Evolutionary conservation across 1,284 basidiomycete species (phyloP).

Genomic region (Cryptococcus floricola): DNA sequence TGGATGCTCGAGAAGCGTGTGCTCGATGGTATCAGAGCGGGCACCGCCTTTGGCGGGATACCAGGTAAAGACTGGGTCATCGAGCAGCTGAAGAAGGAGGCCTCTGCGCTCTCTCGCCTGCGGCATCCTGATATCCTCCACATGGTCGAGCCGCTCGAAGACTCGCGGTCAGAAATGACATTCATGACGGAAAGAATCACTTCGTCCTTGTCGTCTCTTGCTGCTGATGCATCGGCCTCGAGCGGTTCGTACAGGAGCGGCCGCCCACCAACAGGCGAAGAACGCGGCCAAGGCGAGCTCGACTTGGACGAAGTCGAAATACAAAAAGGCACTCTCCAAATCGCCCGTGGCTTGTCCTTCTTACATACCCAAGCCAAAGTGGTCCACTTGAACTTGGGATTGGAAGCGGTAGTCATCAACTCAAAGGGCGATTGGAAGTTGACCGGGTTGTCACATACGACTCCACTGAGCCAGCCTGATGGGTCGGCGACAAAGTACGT

Average conservation of each 20-base stretch:
- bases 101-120: conserved; percentile 75
- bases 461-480: conserved; percentile 66
- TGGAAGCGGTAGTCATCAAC: conserved; percentile 80
- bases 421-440: conserved; percentile 98
- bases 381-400: conserved; percentile 86
- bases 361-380: conserved; percentile 85
- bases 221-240: conserved; percentile 60
- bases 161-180: conserved; percentile 76
- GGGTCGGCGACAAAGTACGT: conserved; percentile 76
- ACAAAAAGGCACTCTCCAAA: conserved; percentile 90
- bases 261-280: conserved; percentile 50
- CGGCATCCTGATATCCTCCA: conserved; percentile 95
- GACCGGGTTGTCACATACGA: conserved; percentile 81
- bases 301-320: conserved; percentile 63
- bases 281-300: conserved; percentile 65
- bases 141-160: conserved; percentile 97
- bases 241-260: conserved; percentile 51
- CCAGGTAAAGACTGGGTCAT: conserved; percentile 61
- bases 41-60: conserved; percentile 52
- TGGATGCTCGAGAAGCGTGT: conserved; percentile 84
- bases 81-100: conserved; percentile 86
- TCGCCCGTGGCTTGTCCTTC: conserved; percentile 90
- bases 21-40: conserved; percentile 65
- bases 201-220: conserved; percentile 53
- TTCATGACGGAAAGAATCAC: conserved; percentile 86